A percentile compares a stretch with the other conserved stretches of the same genome.
Evolutionary conservation across 2,329 filamentous ascomycete species (phyloP).

Genomic region (Trichoderma brevicompactum): DNA sequence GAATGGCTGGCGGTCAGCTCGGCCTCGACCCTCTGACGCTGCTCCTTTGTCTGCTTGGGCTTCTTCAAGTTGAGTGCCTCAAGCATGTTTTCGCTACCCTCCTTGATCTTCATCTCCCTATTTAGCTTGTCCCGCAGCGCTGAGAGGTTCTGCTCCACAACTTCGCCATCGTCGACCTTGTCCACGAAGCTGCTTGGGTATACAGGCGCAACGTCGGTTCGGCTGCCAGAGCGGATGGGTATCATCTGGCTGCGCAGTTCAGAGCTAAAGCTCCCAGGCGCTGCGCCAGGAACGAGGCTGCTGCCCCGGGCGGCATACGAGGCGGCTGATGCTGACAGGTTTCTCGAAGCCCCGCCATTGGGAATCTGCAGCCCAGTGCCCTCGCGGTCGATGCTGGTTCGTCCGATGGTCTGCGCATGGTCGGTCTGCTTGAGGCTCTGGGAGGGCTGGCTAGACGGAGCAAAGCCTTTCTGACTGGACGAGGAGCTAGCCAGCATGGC

Average conservation of each 20-base stretch:
- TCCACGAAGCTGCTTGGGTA: constrained; percentile 53
- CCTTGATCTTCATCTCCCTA: constrained; percentile 97
- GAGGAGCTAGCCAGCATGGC: constrained; percentile 43
- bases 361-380: constrained; percentile 54
- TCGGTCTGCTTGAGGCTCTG: constrained; percentile 42
- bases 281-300: constrained; percentile 71
- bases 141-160: constrained; percentile 74
- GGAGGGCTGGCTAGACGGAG: constrained; percentile 44
- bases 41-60: constrained; percentile 90
- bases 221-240: constrained; percentile 43
- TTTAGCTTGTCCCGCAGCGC: constrained; percentile 83
- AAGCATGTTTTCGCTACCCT: constrained; percentile 95
- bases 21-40: constrained; percentile 77
- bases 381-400: constrained; percentile 61
- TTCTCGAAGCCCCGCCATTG: constrained; percentile 51
- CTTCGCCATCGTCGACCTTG: constrained; percentile 67
- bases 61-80: constrained; percentile 95
- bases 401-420: constrained; percentile 42
- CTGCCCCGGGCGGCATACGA: constrained; percentile 69
- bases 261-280: constrained; percentile 85
- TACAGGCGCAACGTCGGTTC: constrained; percentile 43
- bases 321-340: constrained; percentile 57
- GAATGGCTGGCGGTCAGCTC: constrained; percentile 89
- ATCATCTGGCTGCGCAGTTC: constrained; percentile 76
- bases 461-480: constrained; percentile 40